Percentiles rank a stretch among this genome's conserved stretches.
Evolutionary conservation across 2,329 filamentous ascomycete genomes (phyloP).

Genomic region (Rhynchosporium agropyri): DNA sequence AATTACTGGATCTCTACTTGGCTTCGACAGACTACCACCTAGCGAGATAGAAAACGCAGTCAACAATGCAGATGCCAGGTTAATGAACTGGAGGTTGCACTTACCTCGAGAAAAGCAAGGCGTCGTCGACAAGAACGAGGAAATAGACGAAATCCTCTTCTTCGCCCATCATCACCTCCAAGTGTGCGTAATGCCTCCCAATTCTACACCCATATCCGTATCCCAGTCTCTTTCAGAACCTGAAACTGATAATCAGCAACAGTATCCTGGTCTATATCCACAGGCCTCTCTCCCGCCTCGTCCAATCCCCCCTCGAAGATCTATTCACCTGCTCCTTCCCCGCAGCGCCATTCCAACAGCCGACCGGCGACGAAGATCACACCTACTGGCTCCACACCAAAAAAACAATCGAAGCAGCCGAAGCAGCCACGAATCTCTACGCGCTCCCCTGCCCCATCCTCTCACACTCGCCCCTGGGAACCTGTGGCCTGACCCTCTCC

Average conservation of each 20-base stretch:
- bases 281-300: conserved; percentile 35
- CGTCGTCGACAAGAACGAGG: conserved; percentile 44
- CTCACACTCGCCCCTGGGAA: conserved; percentile 60
- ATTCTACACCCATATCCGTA: not conserved
- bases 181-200: conserved; percentile 39
- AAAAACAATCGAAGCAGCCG: conserved; percentile 61
- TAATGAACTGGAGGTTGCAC: conserved; percentile 46
- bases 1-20: conserved; percentile 42
- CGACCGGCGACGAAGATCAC: conserved; percentile 21
- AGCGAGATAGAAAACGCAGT: conserved; percentile 37
- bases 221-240: not conserved
- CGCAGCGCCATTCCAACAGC: conserved; percentile 18
- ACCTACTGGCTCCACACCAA: conserved; percentile 51
- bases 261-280: conserved; percentile 36
- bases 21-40: conserved; percentile 37
- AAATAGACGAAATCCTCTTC: conserved; percentile 46
- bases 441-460: conserved; percentile 57
- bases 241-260: conserved; percentile 4
- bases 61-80: conserved; percentile 44
- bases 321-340: conserved; percentile 32
- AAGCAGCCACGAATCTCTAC: conserved; percentile 57
- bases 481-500: conserved; percentile 56
- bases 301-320: conserved; percentile 31
- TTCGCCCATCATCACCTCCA: conserved; percentile 44
- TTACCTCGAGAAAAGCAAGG: conserved; percentile 47